These are phyloP conservation scores for Colletotrichum tamarilloi DNA, from an alignment of 2,329 filamentous ascomycete species.

Conservation along the genomic window DNA sequence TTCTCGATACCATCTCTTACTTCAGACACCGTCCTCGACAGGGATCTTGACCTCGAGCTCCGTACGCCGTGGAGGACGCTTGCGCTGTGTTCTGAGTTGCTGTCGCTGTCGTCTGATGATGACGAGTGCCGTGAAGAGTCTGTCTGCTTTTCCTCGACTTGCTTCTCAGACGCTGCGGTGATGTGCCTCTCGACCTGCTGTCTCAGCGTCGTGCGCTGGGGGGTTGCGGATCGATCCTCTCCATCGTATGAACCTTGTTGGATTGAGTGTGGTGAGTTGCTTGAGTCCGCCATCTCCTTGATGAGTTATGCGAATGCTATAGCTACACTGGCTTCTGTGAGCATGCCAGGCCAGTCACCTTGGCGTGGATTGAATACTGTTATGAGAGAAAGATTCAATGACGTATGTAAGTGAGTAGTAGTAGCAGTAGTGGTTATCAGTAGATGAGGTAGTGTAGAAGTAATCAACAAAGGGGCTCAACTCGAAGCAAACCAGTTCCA, in stretches of 20 bases:
- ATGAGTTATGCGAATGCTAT: not conserved
- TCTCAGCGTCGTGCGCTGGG: conserved; percentile 13
- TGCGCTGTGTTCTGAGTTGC: conserved; percentile 6
- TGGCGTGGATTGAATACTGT: not conserved
- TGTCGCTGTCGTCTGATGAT: conserved; percentile 8
- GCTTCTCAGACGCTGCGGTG: not conserved
- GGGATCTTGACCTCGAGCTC: conserved; percentile 12
- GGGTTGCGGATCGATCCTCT: not conserved
- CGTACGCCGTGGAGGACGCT: not conserved
- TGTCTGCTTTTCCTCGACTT: not conserved
- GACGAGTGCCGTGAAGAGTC: not conserved
- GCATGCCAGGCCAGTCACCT: not conserved
- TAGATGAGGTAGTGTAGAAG: not conserved
- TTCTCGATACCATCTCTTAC: conserved; percentile 52
- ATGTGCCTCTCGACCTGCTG: conserved; percentile 17
- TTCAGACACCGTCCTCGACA: conserved; percentile 51
- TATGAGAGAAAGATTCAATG: not conserved
- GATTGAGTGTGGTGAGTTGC: not conserved
- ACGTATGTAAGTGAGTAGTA: not conserved
- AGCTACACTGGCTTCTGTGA: not conserved
- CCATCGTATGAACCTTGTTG: not conserved
- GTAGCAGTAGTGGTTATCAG: not conserved
- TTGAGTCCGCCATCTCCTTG: not conserved
- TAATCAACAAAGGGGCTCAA: not conserved
- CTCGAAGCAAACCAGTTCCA: not conserved